Conservation (phyloP, 495 filamentous ascomycete genomes). For the Xylaria bambusicola region DNA sequence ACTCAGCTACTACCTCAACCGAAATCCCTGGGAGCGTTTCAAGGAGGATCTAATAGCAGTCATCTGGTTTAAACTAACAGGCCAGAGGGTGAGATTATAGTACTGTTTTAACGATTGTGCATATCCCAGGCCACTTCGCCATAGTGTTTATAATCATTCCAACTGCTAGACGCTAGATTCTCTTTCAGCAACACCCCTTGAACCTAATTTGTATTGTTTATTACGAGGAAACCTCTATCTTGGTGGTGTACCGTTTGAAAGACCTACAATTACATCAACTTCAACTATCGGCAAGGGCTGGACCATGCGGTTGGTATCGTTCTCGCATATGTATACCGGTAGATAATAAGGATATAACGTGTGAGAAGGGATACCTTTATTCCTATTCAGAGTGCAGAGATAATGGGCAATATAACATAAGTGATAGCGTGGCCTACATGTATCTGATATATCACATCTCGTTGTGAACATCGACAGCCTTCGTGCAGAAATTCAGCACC, state of each 20-base stretch:
- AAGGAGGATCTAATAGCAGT: conserved; percentile 59
- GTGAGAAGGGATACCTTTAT: too few relatives aligned
- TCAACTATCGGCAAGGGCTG: too few relatives aligned
- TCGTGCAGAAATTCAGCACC: too few relatives aligned
- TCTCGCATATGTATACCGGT: too few relatives aligned
- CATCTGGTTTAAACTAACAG: conserved; percentile 57
- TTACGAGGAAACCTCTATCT: not conserved
- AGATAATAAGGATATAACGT: too few relatives aligned
- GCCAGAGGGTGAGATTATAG: conserved; percentile 54
- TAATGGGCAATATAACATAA: too few relatives aligned
- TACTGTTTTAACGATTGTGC: conserved; percentile 7
- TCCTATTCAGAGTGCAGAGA: too few relatives aligned
- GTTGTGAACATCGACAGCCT: too few relatives aligned
- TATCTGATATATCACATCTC: too few relatives aligned
- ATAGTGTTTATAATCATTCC: too few relatives aligned
- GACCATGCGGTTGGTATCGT: too few relatives aligned
- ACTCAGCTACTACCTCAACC: conserved; percentile 82
- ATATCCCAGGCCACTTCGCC: not conserved
- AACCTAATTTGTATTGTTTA: not conserved
- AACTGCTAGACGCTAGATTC: not conserved
- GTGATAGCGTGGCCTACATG: too few relatives aligned
- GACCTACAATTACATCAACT: not conserved
- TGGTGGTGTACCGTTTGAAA: not conserved
- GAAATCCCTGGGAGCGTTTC: conserved; percentile 73
- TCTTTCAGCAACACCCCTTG: not conserved